Evolutionary conservation across 768 basidiomycete species (phyloP), one percentile per base, ranked within the genome.

Genomic region (Suillus bovinus): DNA sequence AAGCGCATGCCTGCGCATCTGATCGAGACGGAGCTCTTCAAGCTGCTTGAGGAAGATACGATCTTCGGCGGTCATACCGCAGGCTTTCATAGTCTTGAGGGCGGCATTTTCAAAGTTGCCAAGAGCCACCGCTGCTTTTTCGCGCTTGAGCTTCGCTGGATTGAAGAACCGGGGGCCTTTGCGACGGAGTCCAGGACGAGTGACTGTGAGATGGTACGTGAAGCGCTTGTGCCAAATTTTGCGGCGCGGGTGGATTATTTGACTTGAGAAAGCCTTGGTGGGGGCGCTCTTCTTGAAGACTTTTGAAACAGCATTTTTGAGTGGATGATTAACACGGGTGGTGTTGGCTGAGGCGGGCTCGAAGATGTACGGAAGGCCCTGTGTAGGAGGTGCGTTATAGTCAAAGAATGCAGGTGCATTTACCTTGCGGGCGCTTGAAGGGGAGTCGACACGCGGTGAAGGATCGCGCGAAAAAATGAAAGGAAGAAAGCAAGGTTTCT

Each of bases 11-110:
- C 46, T 8, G 41, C 63, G 22, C 8, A 31, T 11, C 1, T 69
- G 63, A 2, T 76, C 61, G 2, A 68, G 13, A 1, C 64, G 60
- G 29, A 74, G 66, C 0, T 44, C 57, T 24, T 6, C 22, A 0
- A 76, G 60, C 20, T 74, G 73, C 53, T 63, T 14, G 59, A 73
- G 41, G 47, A 76, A 73, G 22, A 74, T 66, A 14, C 13, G 55
- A 38, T 76, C 73, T 31, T 70, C 62, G 7, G 24, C 17, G 22
- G 52, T 33, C 70, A 73, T 69, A 16, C 39, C 22, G 4, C 39
- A 58, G 2, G 63, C 55, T 5, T 17, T 33, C 70, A 73, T 74
- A 11, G 70, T 24, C 52, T 11, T 1, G 66, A 55, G 47, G 7
- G 59, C 59, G 8, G 44, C 38, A 2, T 27, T 33, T 2, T 36